These are phyloP conservation scores for Phytophthora litchii DNA, from an alignment of 352 stramenopile species.

Conservation along the genomic window DNA sequence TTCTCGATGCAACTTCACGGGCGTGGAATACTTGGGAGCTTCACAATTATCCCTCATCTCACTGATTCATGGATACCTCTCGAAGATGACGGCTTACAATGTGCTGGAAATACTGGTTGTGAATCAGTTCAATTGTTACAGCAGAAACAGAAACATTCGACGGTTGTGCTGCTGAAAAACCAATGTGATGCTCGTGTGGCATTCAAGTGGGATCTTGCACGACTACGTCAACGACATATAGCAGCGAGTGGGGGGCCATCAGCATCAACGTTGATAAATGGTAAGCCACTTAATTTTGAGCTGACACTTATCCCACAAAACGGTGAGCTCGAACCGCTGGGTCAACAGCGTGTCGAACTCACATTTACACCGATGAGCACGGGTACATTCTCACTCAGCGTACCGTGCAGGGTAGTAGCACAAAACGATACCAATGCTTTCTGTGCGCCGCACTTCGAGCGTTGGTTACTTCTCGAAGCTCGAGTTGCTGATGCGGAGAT, in stretches of 20 bases:
- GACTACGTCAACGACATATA: constrained; percentile 22
- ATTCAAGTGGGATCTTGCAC: constrained; percentile 41
- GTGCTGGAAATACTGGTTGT: constrained; percentile 7
- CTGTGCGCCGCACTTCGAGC: constrained; percentile 33
- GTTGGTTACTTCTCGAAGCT: constrained; percentile 64
- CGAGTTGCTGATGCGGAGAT: constrained; percentile 46
- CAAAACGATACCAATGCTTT: not conserved
- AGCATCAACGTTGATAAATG: constrained; percentile 7
- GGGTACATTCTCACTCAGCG: constrained; percentile 49
- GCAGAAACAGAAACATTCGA: constrained; percentile 15
- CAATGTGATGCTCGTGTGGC: constrained; percentile 34
- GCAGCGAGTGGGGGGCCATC: constrained; percentile 12
- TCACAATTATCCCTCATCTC: constrained; percentile 20
- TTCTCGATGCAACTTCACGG: constrained; percentile 28
- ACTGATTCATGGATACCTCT: constrained; percentile 21
- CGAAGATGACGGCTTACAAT: constrained; percentile 13
- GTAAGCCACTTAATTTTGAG: constrained; percentile 26
- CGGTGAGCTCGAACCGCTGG: constrained; percentile 31
- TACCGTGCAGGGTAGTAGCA: constrained; percentile 46
- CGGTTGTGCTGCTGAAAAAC: constrained; percentile 36
- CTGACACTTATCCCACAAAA: constrained; percentile 24
- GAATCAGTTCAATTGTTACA: constrained; percentile 19
- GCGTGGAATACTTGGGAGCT: constrained; percentile 26
- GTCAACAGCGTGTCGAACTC: constrained; percentile 26
- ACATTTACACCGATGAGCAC: constrained; percentile 50